Base-by-base conservation (phyloP, 1,284 basidiomycete genomes). In the Mycena sp. region DNA sequence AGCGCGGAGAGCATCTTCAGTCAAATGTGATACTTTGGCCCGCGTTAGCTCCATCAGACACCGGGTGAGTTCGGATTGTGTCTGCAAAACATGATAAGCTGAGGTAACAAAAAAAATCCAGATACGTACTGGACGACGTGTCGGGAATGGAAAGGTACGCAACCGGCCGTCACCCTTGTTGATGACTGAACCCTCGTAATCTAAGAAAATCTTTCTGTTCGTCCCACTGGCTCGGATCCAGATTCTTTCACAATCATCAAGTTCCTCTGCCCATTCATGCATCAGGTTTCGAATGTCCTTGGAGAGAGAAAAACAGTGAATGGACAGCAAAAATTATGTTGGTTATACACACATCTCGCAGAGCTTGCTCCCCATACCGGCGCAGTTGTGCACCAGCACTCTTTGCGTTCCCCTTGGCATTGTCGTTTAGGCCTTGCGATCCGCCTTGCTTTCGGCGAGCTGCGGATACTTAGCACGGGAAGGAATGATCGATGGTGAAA, bases 401-500 rank as follows among this genome's bases (percentile, higher is more conserved):
- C 72, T 95, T 94, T 0, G 98, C 98, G 63, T 89, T 88, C 7
- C 94, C 94, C 76, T 97, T 97, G 3, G 94, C 86, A 60, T 96
- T 94, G 76, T 99, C 98, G 71, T 99, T 98, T 3, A 92, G 72
- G 1, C 90, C 90, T 78, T 99, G 98, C 0, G 94, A 92, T 0
- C 98, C 98, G 76, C 98, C 98, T 81, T 99, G 98, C 77, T 99
- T 99, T 68, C 94, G 85, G 69, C 98, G 93, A 40, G 98, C 95
- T 98, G 56, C 12, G 38, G 53, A 63, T n/a, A n/a, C n/a, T n/a
- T n/a, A n/a, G n/a, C n/a, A n/a, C n/a, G n/a, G n/a, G n/a, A n/a
- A n/a, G n/a, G n/a, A n/a, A n/a, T n/a, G n/a, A n/a, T n/a, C n/a
- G n/a, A n/a, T n/a, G 6, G 59, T 50, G 7, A 7, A 19, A 43